Evolutionary conservation across 331 rosid genomes (phyloP), one percentile per base, ranked within the genome.

Genomic region (Rosa hybrid): DNA sequence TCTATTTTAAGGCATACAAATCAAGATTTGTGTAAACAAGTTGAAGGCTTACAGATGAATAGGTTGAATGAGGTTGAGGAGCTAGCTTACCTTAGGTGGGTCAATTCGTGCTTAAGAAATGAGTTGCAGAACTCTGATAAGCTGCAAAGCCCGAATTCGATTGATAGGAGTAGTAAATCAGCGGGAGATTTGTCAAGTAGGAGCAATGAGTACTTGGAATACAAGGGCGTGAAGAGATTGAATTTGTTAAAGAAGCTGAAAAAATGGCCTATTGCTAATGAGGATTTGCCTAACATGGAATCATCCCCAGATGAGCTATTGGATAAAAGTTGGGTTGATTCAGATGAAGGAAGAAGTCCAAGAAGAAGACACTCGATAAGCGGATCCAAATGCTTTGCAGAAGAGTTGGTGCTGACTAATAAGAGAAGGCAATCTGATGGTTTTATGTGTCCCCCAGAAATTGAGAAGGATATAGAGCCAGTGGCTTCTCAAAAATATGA

Each of bases 51-150:
- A 79, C 99, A 96, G 84, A 89, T 92, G 85, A 96, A 90, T 84
- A 90, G 99, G 83, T 76, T 96, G 62, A 91, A 94, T 85, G 99
- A 96, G 81, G 99, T 96, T 78, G 99, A 96, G 84, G 99, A 96
- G 83, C 97, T 96, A 69, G 99, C 99, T n/a, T 96, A 96, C 80
- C 90, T 96, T 78, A 93, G 98, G 80, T 96, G 99, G 99, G 99
- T 96, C 53, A 96, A 96, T 86, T 91, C 99, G 14, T 96, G 99
- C 82, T 81, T 96, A 72, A 75, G 94, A 84, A 96, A 78, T 7
- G 99, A 96, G 86, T 87, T 96, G 87, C 90, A 91, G 80, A 89
- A 85, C 69, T 88, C 92, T 56, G 92, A 84, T 53, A 90, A 89
- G 75, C 63, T 79, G 53, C 85, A 91, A 44, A 91, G 97, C 48